Base-by-base conservation (phyloP, 2,329 filamentous ascomycete genomes). In the Hysterium pulicare region DNA sequence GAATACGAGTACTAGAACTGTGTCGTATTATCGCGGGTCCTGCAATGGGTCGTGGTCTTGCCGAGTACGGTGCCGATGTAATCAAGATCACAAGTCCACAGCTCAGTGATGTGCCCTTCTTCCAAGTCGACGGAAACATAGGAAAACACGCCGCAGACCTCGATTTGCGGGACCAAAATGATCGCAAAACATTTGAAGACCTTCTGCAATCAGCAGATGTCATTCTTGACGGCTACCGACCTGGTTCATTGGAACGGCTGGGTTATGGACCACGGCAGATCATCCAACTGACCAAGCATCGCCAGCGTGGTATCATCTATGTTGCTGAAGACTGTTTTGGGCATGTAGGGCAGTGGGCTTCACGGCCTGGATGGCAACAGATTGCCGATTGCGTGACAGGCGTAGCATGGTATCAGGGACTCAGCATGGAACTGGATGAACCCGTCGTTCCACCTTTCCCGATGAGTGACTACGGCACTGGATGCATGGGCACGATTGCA, bases 21-120 rank as follows among this genome's bases (percentile, higher is more conserved):
- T 86, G 84, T 57, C 81, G 85, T 31, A 82, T 89, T 55, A 87
- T 90, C 49, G 86, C 86, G 3, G 85, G 84, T 0, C 85, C 85
- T n/a, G 79, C 82, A 4, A 82, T 89, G 50, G 81, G 81, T 3
- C 78, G 84, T 22, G 82, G 82, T 2, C 74, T 90, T 0, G 84
- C 82, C n/a, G 85, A 87, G 48, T 84, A 88, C 57, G 86, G 86
- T 2, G 86, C 86, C 6, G 78, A 83, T 40, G 84, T 90, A 1
- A 73, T 90, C 50, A 86, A 87, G 54, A 73, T 89, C 34, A 88
- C 84, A 2, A 81, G 79, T 6, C 77, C 82, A 0, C 70, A 79
- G 34, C 71, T 89, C n/a, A 78, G 79, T 4, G 84, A 87, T 46
- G 81, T 87, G 1, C 82, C 83, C 0, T 84, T 84, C 64, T 86